Evolutionary conservation across 192 early-diverging fungal genomes (phyloP), one percentile per base, ranked within the genome.

Genomic region (Obelidium mucronatum): DNA sequence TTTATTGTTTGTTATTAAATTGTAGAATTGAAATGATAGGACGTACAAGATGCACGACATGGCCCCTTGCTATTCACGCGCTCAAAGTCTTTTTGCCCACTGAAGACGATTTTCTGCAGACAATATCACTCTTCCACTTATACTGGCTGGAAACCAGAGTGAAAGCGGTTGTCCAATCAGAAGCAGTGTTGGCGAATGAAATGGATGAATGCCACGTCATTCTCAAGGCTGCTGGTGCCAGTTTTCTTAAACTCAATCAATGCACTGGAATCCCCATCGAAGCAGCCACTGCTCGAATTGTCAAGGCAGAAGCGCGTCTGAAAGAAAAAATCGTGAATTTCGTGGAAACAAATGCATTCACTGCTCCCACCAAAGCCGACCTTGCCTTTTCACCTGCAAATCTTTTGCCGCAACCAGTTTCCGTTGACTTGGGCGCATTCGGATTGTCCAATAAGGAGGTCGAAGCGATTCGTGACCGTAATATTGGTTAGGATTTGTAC

Each of bases 1-100:
- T n/a, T n/a, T n/a, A n/a, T n/a, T n/a, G 13, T 52, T 52, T 52
- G 13, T 52, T n/a, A 52, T 52, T 59, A 59, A 30, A 59, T 59
- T 59, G n/a, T 24, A 30, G 13, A 30, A 5, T 30, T 59, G 56
- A 59, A 59, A 59, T 59, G 17, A 59, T n/a, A 59, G 56, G 56
- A 4, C 5, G 31, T 5, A 4, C n/a, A 13, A 5, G 56, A 6
- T 30, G 56, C n/a, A 59, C 56, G n/a, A 30, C 56, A 30, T 59
- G 31, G n/a, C 56, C n/a, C 4, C 56, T 59, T 24, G 56, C 31
- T 24, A 30, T 59, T 24, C 56, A 59, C 56, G 31, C 31, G 5
- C 24, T 59, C 5, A 59, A 59, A 59, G 11, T 59, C 24, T 13
- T 59, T 4, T n/a, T 59, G 56, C 24, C 24, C 5, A 30, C 56